Base-by-base conservation (phyloP, 1,284 basidiomycete genomes). In the Melampsora larici-populina region DNA sequence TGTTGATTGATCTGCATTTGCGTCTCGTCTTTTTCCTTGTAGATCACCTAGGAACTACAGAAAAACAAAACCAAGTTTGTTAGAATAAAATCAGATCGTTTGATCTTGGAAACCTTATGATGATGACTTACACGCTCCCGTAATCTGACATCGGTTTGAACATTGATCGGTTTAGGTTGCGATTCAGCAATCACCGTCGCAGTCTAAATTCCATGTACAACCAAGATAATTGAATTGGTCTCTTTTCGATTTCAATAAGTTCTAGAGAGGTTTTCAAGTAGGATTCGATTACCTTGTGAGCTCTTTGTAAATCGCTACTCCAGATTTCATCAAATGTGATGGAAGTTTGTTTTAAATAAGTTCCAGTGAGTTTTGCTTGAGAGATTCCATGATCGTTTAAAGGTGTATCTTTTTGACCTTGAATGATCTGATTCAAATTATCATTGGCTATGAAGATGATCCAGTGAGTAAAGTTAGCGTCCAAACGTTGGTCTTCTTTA, bases 401-500 rank as follows among this genome's bases (percentile, higher is more conserved):
- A 31, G 65, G 36, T 4, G 65, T 68, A 63, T 75, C 64, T 43
- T 29, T 49, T 26, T 75, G 72, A 26, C 72, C 72, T 43, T 75
- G 72, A 13, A 75, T 75, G 72, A 75, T 75, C 31, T 67, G 46
- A 26, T 75, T 66, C 15, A 49, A 9, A 24, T 75, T 75, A 43
- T 75, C 72, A 40, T 75, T 63, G 26, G 72, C 72, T 75, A 18
- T 33, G 88, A 26, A 87, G 87, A 0, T 93, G 91, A 33, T 87
- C 94, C 68, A 87, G 91, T 78, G 91, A 92, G 21, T 97, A 6
- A 21, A 58, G 55, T 58, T 29, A 92, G 13, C 18, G 2, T 58
- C 8, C 13, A 2, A 7, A 58, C 4, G 15, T 11, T 58, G n/a
- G 15, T 58, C 55, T 24, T 24, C n/a, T 29, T 58, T n/a, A 24